Conservation (phyloP, 2,329 filamentous ascomycete species). For the Lomentospora prolificans region DNA sequence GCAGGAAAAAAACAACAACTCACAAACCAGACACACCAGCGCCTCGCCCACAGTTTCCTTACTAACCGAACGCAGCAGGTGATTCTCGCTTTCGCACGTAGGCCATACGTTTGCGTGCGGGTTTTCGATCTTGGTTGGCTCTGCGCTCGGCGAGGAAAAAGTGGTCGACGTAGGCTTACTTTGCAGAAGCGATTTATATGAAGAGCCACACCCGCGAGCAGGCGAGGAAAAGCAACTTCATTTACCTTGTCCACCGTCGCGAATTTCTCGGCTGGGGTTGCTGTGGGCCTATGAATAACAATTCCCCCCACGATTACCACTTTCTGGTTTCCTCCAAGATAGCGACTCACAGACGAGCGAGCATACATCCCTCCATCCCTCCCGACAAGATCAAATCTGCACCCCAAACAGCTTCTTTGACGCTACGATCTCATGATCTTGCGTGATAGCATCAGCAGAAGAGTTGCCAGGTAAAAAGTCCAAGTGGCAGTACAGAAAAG, state of each 20-base stretch:
- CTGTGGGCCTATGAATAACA: not conserved
- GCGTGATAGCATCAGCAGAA: not conserved
- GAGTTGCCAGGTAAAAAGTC: not conserved
- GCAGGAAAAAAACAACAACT: not conserved
- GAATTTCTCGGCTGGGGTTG: too few species aligned
- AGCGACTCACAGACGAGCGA: too few species aligned
- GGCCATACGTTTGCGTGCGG: too few species aligned
- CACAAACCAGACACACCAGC: not conserved
- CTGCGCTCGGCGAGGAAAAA: not conserved
- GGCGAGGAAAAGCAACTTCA: too few species aligned
- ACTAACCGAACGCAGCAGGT: not conserved
- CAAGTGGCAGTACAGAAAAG: not conserved
- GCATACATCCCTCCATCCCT: too few species aligned
- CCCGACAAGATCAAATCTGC: too few species aligned
- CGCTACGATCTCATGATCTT: not conserved
- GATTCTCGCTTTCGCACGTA: not conserved
- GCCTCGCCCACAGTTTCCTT: not conserved
- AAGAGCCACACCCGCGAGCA: not conserved
- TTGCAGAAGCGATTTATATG: conserved; percentile 1
- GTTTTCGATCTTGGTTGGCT: too few species aligned
- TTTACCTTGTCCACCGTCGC: too few species aligned
- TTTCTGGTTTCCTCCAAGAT: too few species aligned
- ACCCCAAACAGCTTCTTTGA: not conserved
- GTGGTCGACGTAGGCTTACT: not conserved
- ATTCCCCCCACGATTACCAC: not conserved